A percentile compares a stretch with the other conserved stretches of the same genome.
phyloP scores from a whole-genome alignment of 2,329 filamentous ascomycete genomes.

The Botrytis byssoidea region DNA sequence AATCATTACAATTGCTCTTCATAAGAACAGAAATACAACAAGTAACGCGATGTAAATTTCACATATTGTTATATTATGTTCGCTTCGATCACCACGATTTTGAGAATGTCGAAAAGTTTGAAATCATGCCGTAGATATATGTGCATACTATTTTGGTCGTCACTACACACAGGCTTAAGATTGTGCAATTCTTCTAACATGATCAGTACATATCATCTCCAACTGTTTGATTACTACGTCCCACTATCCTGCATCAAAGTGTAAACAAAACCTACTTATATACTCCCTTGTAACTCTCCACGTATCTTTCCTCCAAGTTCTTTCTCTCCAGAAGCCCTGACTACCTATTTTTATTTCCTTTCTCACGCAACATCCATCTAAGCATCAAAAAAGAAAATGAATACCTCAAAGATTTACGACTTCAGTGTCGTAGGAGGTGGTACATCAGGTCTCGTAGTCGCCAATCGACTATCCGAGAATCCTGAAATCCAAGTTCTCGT shows the following conservation, averaged over 20 bases:
- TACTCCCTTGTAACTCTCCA: not conserved
- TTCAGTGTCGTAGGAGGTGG: not conserved
- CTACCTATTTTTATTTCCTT: not conserved
- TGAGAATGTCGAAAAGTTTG: not conserved
- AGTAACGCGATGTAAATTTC: not conserved
- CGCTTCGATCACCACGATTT: not conserved
- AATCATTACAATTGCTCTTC: not conserved
- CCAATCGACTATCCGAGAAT: slow-evolving; percentile 33
- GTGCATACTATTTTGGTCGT: not conserved
- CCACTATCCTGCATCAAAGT: not conserved
- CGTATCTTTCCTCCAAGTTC: not conserved
- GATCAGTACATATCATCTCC: not conserved
- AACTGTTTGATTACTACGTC: not conserved
- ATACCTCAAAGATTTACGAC: not conserved
- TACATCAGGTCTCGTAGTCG: slow-evolving; percentile 35
- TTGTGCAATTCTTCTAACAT: not conserved
- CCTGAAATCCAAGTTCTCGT: slow-evolving; percentile 43
- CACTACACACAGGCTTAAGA: not conserved
- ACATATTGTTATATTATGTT: not conserved
- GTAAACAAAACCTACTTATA: not conserved
- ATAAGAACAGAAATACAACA: not conserved
- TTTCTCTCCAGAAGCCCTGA: not conserved
- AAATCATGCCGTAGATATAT: not conserved
- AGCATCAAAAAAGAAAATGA: not conserved
- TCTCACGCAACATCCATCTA: not conserved